A percentile compares a stretch with the other conserved stretches of the same genome.
Evolutionary conservation across 257 asterid species (phyloP).

Genomic region (Lithospermum erythrorhizon): DNA sequence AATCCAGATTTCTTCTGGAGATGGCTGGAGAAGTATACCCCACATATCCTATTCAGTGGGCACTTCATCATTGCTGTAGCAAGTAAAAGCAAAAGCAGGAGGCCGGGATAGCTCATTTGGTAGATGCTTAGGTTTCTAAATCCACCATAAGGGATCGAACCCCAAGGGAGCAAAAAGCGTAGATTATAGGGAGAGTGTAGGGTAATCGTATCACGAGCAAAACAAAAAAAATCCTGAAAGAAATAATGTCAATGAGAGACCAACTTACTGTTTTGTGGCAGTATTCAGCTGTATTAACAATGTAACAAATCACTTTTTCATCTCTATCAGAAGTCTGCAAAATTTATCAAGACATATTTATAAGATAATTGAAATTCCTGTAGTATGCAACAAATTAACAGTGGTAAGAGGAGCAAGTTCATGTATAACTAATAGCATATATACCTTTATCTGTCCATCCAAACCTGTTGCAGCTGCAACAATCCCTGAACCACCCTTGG

Average conservation of each 20-base stretch:
- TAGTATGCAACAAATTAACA: neutral
- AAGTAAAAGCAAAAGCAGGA: no score
- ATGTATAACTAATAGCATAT: neutral
- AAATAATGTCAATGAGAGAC: conserved; percentile 18
- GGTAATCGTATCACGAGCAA: neutral
- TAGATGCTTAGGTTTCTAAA: no score
- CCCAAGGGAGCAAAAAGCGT: no score
- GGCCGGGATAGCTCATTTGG: no score
- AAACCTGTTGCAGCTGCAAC: conserved; percentile 99
- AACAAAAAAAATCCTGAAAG: neutral
- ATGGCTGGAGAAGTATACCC: no score
- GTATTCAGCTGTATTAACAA: conserved; percentile 97
- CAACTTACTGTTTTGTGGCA: conserved; percentile 86
- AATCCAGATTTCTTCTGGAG: no score
- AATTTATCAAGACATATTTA: conserved; percentile 3
- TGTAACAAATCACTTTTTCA: conserved; percentile 83
- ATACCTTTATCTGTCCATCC: conserved; percentile 97
- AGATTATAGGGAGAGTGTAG: neutral
- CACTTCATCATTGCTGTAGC: no score
- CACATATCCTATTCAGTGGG: no score
- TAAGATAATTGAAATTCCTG: conserved; percentile 11
- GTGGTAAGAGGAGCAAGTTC: neutral
- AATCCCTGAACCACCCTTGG: conserved; percentile 94
- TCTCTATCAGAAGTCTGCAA: conserved; percentile 96
- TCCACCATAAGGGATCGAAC: no score